Percentiles rank a stretch among this genome's conserved stretches.
These are phyloP conservation scores for Schizosaccharomyces versatilis DNA, from an alignment of 1,139 yeast genomes.

Conservation along the genomic window DNA sequence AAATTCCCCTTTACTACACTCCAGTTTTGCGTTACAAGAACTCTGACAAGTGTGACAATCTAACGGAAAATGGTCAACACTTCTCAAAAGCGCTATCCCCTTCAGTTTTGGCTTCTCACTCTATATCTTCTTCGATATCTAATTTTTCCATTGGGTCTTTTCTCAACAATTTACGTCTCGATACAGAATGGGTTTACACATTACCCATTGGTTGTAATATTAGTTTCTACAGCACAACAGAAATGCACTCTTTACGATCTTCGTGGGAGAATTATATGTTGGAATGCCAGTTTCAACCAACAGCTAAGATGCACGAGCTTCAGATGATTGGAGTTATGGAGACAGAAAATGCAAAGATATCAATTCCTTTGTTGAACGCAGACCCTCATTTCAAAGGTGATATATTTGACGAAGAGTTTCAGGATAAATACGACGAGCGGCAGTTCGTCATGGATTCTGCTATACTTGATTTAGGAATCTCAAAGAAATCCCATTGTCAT, in stretches of 20 bases:
- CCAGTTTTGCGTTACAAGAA: constrained; percentile 60
- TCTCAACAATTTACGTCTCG: background rate
- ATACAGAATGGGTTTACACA: constrained; percentile 1
- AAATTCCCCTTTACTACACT: constrained; percentile 78
- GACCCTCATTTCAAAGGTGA: constrained; percentile 4
- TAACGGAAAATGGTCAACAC: background rate
- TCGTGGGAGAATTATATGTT: background rate
- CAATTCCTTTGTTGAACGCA: constrained; percentile 31
- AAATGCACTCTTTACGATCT: background rate
- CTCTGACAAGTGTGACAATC: background rate
- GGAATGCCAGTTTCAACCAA: constrained; percentile 46
- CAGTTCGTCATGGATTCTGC: background rate
- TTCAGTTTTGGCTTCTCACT: background rate
- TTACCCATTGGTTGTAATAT: constrained; percentile 1
- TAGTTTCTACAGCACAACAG: constrained; percentile 1
- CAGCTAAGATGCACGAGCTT: constrained; percentile 78
- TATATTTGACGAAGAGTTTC: background rate
- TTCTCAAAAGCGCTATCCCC: background rate
- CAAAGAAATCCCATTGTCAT: too few species aligned
- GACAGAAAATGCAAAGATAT: constrained; percentile 48
- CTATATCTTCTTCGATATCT: background rate
- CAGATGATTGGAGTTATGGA: constrained; percentile 98
- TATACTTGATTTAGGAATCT: too few species aligned
- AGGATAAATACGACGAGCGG: background rate
- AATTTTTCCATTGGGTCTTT: background rate